These are phyloP conservation scores for Nemania diffusa DNA, from an alignment of 2,329 filamentous ascomycete genomes.

Conservation along the genomic window DNA sequence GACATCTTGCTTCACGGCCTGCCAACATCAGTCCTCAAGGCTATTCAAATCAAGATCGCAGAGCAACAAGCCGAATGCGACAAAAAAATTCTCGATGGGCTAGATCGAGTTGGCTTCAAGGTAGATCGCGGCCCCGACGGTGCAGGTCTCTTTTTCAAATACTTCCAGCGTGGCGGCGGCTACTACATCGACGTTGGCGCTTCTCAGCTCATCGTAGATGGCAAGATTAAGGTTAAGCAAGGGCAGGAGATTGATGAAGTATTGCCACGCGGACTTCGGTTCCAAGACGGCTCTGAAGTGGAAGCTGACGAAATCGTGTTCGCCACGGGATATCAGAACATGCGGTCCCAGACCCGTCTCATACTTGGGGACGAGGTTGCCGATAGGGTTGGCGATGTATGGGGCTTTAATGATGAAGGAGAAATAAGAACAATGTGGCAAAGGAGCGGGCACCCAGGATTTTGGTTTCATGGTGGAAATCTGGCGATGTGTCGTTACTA, in stretches of 20 bases:
- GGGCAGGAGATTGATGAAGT: conserved; percentile 61
- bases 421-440: conserved; percentile 68
- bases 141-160: conserved; percentile 66
- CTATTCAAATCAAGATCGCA: conserved; percentile 62
- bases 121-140: conserved; percentile 65
- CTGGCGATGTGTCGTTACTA: conserved; percentile 69
- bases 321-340: conserved; percentile 70
- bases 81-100: conserved; percentile 55
- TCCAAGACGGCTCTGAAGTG: conserved; percentile 60
- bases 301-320: conserved; percentile 66
- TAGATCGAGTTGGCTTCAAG: conserved; percentile 66
- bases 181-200: conserved; percentile 69
- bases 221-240: conserved; percentile 65
- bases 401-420: conserved; percentile 67
- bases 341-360: conserved; percentile 68
- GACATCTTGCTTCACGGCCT: conserved; percentile 69
- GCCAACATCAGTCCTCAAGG: conserved; percentile 69
- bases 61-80: conserved; percentile 52
- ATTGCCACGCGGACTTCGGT: conserved; percentile 50
- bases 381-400: conserved; percentile 61
- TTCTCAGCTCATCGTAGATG: conserved; percentile 63
- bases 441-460: conserved; percentile 67
- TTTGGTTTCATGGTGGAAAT: conserved; percentile 75
- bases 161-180: conserved; percentile 68
- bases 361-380: conserved; percentile 65